These are phyloP conservation scores for Teunomyces tritomae DNA, from an alignment of 805 yeast species.

Conservation along the genomic window DNA sequence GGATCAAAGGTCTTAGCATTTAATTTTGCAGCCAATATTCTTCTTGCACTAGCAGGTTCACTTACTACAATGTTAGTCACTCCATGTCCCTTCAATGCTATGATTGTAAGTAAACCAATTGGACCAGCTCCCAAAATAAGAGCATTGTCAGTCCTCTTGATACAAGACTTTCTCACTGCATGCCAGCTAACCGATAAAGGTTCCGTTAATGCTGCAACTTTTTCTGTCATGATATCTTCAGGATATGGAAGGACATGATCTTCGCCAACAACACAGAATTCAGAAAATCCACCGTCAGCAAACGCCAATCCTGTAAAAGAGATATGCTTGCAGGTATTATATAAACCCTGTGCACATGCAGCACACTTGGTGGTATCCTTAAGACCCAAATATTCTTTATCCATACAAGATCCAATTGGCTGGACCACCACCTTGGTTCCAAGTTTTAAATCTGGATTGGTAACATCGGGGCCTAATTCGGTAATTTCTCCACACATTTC, in stretches of 20 bases:
- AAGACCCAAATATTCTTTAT: neutral
- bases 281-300: slow-evolving; percentile 6
- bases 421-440: slow-evolving; percentile 4
- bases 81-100: slow-evolving; percentile 3
- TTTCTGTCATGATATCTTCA: neutral
- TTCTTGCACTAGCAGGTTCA: slow-evolving; percentile 1
- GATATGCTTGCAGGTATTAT: slow-evolving; percentile 2
- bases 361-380: neutral
- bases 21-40: slow-evolving; percentile 4
- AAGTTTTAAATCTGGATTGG: neutral
- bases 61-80: neutral
- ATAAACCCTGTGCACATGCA: slow-evolving; percentile 2
- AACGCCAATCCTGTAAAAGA: slow-evolving; percentile 1
- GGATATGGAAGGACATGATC: slow-evolving; percentile 1
- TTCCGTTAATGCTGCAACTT: slow-evolving; percentile 4
- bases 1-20: slow-evolving; percentile 2
- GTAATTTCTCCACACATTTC: slow-evolving; percentile 4
- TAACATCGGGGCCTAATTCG: neutral
- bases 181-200: slow-evolving; percentile 6
- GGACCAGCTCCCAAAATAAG: slow-evolving; percentile 5
- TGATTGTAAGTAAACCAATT: slow-evolving; percentile 1
- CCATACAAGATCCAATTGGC: slow-evolving; percentile 3
- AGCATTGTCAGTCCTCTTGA: neutral
- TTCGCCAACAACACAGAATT: slow-evolving; percentile 2
- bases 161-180: neutral